Percentiles rank a stretch among this genome's conserved stretches.
These are phyloP conservation scores for Ophiostoma tasmaniense DNA, from an alignment of 2,329 filamentous ascomycete species.

Conservation along the genomic window DNA sequence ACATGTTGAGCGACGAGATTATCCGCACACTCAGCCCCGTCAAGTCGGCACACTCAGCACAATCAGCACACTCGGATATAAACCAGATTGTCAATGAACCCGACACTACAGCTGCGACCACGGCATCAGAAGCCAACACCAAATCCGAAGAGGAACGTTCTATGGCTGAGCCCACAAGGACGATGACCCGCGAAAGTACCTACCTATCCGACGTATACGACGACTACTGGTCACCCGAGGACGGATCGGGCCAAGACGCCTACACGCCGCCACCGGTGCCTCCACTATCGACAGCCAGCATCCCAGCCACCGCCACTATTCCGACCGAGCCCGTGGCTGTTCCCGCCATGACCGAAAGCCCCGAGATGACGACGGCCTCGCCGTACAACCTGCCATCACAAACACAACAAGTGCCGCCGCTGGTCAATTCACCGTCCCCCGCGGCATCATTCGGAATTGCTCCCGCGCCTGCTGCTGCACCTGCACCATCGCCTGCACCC, in stretches of 20 bases:
- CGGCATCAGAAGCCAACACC: neutral
- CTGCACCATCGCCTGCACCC: neutral
- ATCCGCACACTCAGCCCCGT: conserved; percentile 57
- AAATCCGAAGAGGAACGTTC: neutral
- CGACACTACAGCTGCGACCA: conserved; percentile 18
- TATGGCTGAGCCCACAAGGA: neutral
- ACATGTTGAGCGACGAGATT: conserved; percentile 65
- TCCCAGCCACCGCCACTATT: neutral
- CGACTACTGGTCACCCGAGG: conserved; percentile 53
- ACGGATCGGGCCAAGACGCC: conserved; percentile 23
- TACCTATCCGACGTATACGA: conserved; percentile 60
- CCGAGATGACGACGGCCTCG: neutral
- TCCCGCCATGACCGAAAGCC: neutral
- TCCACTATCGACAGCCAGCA: neutral
- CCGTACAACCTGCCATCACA: neutral
- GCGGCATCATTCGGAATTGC: neutral
- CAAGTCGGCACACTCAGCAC: conserved; percentile 23
- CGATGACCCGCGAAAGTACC: conserved; percentile 44
- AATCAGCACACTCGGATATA: neutral
- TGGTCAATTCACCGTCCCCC: neutral
- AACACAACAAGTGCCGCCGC: neutral
- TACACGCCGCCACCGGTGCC: conserved; percentile 10
- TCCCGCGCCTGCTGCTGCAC: neutral
- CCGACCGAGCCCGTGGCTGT: neutral
- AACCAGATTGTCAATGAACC: conserved; percentile 2